Evolutionary conservation across 169 alveolate genomes (phyloP).

Genomic region (Plasmodium knowlesi): DNA sequence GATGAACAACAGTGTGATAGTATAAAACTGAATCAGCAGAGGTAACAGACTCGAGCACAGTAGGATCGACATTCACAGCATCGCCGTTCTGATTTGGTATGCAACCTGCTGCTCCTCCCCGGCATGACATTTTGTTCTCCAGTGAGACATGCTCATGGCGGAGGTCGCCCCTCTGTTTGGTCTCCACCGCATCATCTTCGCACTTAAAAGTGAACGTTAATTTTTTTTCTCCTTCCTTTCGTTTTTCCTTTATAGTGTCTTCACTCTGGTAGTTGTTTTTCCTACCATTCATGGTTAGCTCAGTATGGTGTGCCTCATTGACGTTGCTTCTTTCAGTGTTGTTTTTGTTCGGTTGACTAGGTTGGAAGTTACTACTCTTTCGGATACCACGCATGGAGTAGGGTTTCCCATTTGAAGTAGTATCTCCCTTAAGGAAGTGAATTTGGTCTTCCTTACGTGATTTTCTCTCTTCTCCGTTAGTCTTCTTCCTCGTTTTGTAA

Average conservation of each 20-base stretch:
- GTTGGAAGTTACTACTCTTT: neutral
- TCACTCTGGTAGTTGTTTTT: neutral
- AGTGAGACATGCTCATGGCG: neutral
- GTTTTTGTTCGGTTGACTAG: neutral
- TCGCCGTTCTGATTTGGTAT: neutral
- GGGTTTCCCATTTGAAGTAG: neutral
- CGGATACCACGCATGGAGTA: neutral
- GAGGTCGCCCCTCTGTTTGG: neutral
- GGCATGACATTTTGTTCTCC: neutral
- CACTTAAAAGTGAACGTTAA: neutral
- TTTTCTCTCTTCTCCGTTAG: neutral
- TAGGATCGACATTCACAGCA: neutral
- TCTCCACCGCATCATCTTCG: neutral
- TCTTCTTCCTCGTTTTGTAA: neutral
- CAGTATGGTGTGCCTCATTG: neutral
- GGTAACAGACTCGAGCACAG: neutral
- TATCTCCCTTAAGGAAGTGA: neutral
- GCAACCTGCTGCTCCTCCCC: neutral
- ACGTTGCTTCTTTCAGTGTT: neutral
- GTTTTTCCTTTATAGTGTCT: neutral
- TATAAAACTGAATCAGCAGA: neutral
- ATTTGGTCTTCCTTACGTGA: neutral
- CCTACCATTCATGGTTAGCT: neutral
- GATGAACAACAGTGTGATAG: neutral
- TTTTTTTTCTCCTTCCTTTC: neutral